These are phyloP conservation scores for Amanita fuliginea DNA, from an alignment of 768 basidiomycete genomes.

Conservation along the genomic window DNA sequence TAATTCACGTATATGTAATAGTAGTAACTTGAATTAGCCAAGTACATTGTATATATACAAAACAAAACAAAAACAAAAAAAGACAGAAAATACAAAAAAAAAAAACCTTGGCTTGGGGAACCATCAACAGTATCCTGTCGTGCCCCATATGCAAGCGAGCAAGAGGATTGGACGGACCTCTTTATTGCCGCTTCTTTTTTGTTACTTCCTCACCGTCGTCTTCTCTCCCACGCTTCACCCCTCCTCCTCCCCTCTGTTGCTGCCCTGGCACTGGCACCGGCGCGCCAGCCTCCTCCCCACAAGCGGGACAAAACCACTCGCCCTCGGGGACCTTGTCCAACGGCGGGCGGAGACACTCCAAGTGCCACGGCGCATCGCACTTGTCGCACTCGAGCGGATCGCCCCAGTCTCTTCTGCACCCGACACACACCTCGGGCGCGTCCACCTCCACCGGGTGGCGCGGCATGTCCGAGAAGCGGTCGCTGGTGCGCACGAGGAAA, in stretches of 20 bases:
- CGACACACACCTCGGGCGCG: conserved; percentile 57
- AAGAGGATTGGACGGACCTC: too few species aligned
- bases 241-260: conserved; percentile 10
- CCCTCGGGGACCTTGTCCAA: conserved; percentile 71
- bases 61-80: too few species aligned
- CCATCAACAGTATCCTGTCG: too few species aligned
- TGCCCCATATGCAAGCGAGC: too few species aligned
- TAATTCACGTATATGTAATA: too few species aligned
- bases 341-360: conserved; percentile 72
- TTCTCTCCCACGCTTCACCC: neutral
- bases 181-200: neutral
- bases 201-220: neutral
- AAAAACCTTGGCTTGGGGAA: too few species aligned
- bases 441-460: conserved; percentile 70
- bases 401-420: conserved; percentile 60
- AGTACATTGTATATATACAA: too few species aligned
- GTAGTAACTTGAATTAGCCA: too few species aligned
- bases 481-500: conserved; percentile 69
- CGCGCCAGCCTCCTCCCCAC: conserved; percentile 46
- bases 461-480: conserved; percentile 65
- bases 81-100: too few species aligned
- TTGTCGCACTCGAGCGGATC: conserved; percentile 85
- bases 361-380: conserved; percentile 88
- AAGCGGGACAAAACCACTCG: conserved; percentile 87
- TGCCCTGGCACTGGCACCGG: conserved; percentile 33